phyloP scores from a whole-genome alignment of 495 filamentous ascomycete species.

The Lophiotrema nucula region DNA sequence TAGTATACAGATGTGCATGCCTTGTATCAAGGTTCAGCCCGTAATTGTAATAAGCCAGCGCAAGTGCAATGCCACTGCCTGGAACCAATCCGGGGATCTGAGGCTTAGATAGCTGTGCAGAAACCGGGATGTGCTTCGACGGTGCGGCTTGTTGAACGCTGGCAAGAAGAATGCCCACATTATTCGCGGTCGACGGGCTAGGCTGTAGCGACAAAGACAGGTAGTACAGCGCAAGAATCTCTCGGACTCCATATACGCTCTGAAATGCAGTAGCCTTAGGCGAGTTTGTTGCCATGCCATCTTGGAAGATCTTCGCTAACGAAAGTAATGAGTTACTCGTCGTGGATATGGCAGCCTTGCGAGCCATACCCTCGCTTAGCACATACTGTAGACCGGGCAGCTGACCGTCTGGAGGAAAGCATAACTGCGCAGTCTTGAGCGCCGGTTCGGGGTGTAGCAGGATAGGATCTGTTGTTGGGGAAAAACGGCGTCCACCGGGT shows the following conservation, averaged over 20 bases:
- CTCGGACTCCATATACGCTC: constrained; percentile 73
- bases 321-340: constrained; percentile 95
- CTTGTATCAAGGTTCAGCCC: constrained; percentile 79
- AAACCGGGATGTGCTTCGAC: constrained; percentile 27
- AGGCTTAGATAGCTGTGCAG: constrained; percentile 31
- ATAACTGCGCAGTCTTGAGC: constrained; percentile 76
- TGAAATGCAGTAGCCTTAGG: constrained; percentile 57
- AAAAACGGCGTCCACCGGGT: constrained; percentile 24
- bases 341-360: constrained; percentile 82
- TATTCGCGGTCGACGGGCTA: constrained; percentile 97
- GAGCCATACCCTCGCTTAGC: constrained; percentile 61
- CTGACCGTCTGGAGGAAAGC: constrained; percentile 75
- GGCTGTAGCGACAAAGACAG: constrained; percentile 91
- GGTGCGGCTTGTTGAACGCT: constrained; percentile 77
- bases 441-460: constrained; percentile 82
- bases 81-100: constrained; percentile 75
- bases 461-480: constrained; percentile 57
- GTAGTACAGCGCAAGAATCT: constrained; percentile 95
- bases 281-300: constrained; percentile 84
- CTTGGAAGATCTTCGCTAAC: constrained; percentile 96
- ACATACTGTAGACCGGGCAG: constrained; percentile 82
- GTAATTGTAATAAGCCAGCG: constrained; percentile 92
- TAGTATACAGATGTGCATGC: constrained; percentile 98
- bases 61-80: constrained; percentile 84
- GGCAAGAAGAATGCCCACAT: constrained; percentile 93